Base-by-base conservation (phyloP, 2,329 filamentous ascomycete genomes). In the Clonostachys rhizophaga region DNA sequence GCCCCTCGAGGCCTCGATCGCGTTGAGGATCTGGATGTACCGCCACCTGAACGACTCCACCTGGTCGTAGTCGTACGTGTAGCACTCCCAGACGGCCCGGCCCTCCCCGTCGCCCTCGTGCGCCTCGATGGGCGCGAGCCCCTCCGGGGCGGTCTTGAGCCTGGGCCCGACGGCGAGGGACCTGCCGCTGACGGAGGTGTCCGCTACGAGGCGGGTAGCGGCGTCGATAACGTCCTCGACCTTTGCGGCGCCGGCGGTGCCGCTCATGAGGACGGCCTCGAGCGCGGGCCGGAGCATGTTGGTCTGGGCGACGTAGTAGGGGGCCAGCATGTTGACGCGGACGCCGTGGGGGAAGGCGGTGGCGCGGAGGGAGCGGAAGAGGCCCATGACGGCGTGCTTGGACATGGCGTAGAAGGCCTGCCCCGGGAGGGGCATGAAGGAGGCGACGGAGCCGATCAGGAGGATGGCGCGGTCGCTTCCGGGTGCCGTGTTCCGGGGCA, bases 291-390 rank as follows among this genome's bases (percentile, higher is more conserved):
- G 59, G 41, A 87, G 54, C 63, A 68, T 68, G 53, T 58, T 73
- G n/a, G 81, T 78, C 13, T 80, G 84, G 54, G 82, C 76, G 55
- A 74, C 68, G 60, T 86, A 87, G 63, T 86, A 87, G 0, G 84
- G 84, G 49, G 75, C 76, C n/a, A 88, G 60, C 56, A 86, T 70
- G 58, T 87, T 88, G 49, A 85, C 68, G 41, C 85, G 73, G 40
- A 87, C 65, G 20, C 78, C 78, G 40, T 72, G 63, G 8, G 49
- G 20, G 35, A 57, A 60, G 3, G 74, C 67, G 0, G 74, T 75
- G 5, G 68, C 60, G 14, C 83, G 72, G 42, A 88, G 64, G 6
- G 72, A 70, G 40, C 84, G 74, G 61, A 84, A 87, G 34, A 87
- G 65, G 0, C 84, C 85, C 11, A 84, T 69, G 1, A 88, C 75